Conservation (phyloP, 2,329 filamentous ascomycete genomes). For the Ophiostoma ulmi region DNA sequence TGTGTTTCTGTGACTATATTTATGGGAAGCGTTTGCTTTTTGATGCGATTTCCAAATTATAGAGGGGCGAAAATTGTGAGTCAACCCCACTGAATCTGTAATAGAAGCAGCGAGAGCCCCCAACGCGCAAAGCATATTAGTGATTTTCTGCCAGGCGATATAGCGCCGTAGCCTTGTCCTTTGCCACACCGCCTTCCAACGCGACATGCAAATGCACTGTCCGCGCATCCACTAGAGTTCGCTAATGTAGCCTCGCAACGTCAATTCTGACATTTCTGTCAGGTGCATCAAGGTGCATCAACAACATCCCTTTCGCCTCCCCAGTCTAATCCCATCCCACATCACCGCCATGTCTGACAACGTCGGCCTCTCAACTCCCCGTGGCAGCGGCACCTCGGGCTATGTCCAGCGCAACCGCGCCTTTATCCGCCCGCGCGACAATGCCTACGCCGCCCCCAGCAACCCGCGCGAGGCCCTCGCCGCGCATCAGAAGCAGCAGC, state of each 20-base stretch:
- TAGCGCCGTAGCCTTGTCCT: constrained; percentile 21
- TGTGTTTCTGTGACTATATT: neutral
- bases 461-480: constrained; percentile 69
- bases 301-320: neutral
- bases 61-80: constrained; percentile 23
- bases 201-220: neutral
- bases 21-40: neutral
- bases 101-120: constrained; percentile 12
- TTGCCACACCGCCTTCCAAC: constrained; percentile 20
- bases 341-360: constrained; percentile 77
- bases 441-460: constrained; percentile 70
- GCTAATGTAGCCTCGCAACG: neutral
- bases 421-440: constrained; percentile 78
- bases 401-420: constrained; percentile 97
- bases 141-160: constrained; percentile 18
- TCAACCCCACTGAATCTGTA: constrained; percentile 19
- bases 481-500: constrained; percentile 61
- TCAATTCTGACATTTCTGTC: neutral
- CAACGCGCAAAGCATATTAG: constrained; percentile 7
- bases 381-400: constrained; percentile 91
- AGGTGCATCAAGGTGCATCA: neutral
- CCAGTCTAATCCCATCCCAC: neutral
- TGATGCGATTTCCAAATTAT: neutral
- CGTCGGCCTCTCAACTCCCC: constrained; percentile 89
- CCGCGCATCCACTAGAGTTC: neutral